Percentiles rank a stretch among this genome's conserved stretches.
phyloP scores from a whole-genome alignment of 2,329 filamentous ascomycete genomes.

The Curvularia lunata region DNA sequence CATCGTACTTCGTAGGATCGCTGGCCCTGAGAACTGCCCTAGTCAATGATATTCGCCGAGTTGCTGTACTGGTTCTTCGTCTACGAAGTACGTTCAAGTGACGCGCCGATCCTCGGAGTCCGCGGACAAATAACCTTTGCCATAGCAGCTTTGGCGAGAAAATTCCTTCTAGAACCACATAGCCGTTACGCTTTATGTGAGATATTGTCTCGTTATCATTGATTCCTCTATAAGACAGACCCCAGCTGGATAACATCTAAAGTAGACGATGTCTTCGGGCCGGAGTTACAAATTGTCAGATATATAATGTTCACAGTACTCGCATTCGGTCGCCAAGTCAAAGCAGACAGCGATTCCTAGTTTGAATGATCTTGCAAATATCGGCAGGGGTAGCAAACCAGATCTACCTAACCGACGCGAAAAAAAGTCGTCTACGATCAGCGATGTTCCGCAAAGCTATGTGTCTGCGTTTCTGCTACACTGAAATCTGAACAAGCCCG shows the following conservation, averaged over 20 bases:
- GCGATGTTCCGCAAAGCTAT: not conserved
- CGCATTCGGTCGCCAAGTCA: not conserved
- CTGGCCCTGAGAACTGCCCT: not conserved
- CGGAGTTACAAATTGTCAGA: not conserved
- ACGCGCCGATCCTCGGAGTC: not conserved
- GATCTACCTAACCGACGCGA: not conserved
- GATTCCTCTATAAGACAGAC: not conserved
- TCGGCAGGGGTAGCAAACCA: not conserved
- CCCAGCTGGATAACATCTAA: too few species aligned
- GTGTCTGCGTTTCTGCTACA: not conserved
- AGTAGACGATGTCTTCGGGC: not conserved
- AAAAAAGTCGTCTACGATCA: not conserved
- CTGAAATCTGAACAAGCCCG: not conserved
- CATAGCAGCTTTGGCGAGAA: not conserved
- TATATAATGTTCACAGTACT: too few species aligned
- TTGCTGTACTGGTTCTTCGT: not conserved
- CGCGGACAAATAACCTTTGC: not conserved
- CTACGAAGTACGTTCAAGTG: not conserved
- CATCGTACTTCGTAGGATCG: not conserved
- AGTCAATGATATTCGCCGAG: not conserved
- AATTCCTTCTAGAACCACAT: not conserved
- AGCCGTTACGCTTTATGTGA: not conserved
- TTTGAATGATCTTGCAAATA: not conserved
- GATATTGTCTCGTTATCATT: not conserved
- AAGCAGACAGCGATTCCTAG: not conserved